Evolutionary conservation across 2,329 filamentous ascomycete species (phyloP), one percentile per base, ranked within the genome.

Genomic region (Nemania serpens): DNA sequence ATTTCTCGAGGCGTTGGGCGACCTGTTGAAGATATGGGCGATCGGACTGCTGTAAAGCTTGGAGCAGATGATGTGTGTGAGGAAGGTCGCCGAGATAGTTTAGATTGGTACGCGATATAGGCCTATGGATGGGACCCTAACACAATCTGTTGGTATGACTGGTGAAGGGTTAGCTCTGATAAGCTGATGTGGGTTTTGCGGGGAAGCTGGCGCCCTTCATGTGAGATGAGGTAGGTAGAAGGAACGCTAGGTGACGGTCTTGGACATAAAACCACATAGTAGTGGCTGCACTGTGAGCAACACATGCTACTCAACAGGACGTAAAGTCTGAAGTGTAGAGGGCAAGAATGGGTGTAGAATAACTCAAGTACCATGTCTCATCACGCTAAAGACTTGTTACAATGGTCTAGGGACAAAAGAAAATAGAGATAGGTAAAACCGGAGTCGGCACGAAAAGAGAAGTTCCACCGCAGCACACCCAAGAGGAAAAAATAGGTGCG

Each of bases 91-190:
- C 54, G 42, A 37, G 42, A 48, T 41, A 45, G 43, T 49, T 60
- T 61, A 55, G 55, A 56, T 68, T 58, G 66, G 63, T 62, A 66
- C 53, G 66, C 61, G 58, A 65, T n/a, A 59, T 55, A 57, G 54
- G 37, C 42, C 43, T 53, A 55, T 42, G 43, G 64, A 60, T 49
- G 65, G 56, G 60, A 67, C 64, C 65, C 64, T 55, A 60, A 64
- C 59, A 66, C 59, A 64, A 65, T 62, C 63, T 42, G 52, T 52
- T 51, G 43, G 51, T 43, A 58, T 61, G 61, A 59, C 62, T 71
- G 66, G 69, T 68, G 63, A 64, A 55, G 65, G 51, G 69, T 73
- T 69, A 72, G 71, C 68, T 72, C 64, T 72, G 71, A 71, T 72
- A 69, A 71, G 68, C 65, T 68, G 39, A 43, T 56, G 47, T 62